Conservation (phyloP, 2,329 filamentous ascomycete species). For the Ophiostoma himal-ulmi region DNA sequence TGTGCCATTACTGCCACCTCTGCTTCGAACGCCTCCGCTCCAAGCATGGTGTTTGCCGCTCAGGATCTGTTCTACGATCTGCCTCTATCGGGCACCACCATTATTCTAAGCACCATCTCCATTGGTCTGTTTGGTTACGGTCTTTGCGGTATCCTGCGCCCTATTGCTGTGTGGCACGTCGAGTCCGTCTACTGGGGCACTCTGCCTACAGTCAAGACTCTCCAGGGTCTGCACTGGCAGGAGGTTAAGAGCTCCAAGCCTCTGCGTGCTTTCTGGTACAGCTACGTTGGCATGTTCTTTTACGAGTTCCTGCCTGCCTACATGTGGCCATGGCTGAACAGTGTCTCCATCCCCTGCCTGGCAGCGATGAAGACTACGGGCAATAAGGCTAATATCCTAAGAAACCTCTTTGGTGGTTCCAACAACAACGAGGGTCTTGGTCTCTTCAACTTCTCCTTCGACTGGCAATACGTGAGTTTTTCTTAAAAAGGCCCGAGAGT, state of each 20-base stretch:
- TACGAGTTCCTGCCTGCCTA: slow-evolving; percentile 53
- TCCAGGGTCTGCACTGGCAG: slow-evolving; percentile 52
- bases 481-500: slow-evolving; percentile 19
- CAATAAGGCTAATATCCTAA: slow-evolving; percentile 39
- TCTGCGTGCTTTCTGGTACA: slow-evolving; percentile 44
- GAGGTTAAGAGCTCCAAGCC: slow-evolving; percentile 46
- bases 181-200: slow-evolving; percentile 53
- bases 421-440: slow-evolving; percentile 49
- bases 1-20: slow-evolving; percentile 50
- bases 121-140: slow-evolving; percentile 53
- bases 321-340: slow-evolving; percentile 51
- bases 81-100: slow-evolving; percentile 40
- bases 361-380: slow-evolving; percentile 48
- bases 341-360: slow-evolving; percentile 49
- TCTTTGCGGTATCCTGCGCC: slow-evolving; percentile 47
- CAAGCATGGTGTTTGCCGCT: slow-evolving; percentile 41
- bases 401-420: slow-evolving; percentile 47
- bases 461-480: slow-evolving; percentile 50
- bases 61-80: slow-evolving; percentile 49
- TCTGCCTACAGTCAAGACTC: slow-evolving; percentile 47
- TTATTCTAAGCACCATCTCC: slow-evolving; percentile 46
- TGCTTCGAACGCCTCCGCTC: slow-evolving; percentile 44
- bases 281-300: slow-evolving; percentile 41
- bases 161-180: slow-evolving; percentile 50
- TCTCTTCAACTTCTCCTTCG: slow-evolving; percentile 45